Conservation (phyloP, 805 yeast genomes). For the Debaryomyces castellii region DNA sequence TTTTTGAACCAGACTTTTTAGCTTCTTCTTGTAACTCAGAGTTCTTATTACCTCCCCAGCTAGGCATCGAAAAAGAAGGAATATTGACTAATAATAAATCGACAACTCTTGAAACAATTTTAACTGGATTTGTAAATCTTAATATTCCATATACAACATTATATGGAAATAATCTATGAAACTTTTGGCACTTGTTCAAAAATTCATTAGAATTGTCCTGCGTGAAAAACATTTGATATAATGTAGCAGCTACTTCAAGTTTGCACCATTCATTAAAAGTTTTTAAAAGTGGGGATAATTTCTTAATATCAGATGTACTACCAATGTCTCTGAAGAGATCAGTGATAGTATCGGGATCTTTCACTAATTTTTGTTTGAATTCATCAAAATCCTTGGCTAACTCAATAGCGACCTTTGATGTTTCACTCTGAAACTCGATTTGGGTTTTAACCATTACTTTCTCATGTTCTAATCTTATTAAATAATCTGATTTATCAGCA, state of each 20-base stretch:
- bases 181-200: constrained; percentile 63
- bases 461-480: constrained; percentile 61
- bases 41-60: constrained; percentile 14
- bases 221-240: constrained; percentile 78
- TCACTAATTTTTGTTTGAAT: constrained; percentile 55
- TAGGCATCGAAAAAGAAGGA: constrained; percentile 25
- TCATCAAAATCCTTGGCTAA: constrained; percentile 58
- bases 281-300: constrained; percentile 64
- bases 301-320: constrained; percentile 46
- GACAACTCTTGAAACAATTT: constrained; percentile 73
- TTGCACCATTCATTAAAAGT: constrained; percentile 81
- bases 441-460: constrained; percentile 56
- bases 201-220: constrained; percentile 79
- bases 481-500: constrained; percentile 55
- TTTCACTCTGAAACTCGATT: constrained; percentile 68
- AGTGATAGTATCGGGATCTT: constrained; percentile 53
- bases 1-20: constrained; percentile 20
- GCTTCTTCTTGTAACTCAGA: constrained; percentile 4
- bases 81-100: constrained; percentile 68
- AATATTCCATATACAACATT: constrained; percentile 71
- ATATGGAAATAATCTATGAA: constrained; percentile 83
- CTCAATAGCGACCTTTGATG: constrained; percentile 53
- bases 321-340: constrained; percentile 68
- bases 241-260: constrained; percentile 78
- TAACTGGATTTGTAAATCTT: constrained; percentile 83